These are phyloP conservation scores for Stachybotrys echinatus DNA, from an alignment of 2,329 filamentous ascomycete species.

Conservation along the genomic window DNA sequence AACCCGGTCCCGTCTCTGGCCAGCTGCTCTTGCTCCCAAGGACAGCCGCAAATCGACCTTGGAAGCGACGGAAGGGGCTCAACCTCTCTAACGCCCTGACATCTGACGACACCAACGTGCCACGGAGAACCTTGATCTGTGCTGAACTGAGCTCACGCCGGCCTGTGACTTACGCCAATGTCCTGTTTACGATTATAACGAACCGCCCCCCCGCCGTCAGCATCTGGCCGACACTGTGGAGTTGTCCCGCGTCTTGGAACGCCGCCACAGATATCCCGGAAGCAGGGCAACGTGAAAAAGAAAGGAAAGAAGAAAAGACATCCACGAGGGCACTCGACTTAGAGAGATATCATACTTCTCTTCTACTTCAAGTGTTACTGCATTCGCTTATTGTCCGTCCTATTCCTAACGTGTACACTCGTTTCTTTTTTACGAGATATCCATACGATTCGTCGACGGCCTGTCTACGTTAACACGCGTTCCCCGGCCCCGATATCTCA, in stretches of 20 bases:
- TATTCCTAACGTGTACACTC: slow-evolving; percentile 9
- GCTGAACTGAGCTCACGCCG: background rate
- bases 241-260: slow-evolving; percentile 10
- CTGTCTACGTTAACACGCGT: too few species aligned
- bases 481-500: slow-evolving; percentile 13
- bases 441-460: too few species aligned
- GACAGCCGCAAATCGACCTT: too few species aligned
- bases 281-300: background rate
- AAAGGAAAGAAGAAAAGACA: background rate
- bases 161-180: slow-evolving; percentile 19
- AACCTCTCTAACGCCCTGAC: background rate
- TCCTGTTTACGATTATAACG: slow-evolving; percentile 25
- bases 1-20: background rate
- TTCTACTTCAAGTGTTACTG: slow-evolving; percentile 17
- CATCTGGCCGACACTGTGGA: slow-evolving; percentile 14
- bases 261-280: slow-evolving; percentile 5
- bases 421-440: slow-evolving; percentile 18
- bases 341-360: background rate
- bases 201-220: slow-evolving; percentile 15
- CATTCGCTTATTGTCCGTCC: slow-evolving; percentile 26
- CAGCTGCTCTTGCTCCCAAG: background rate
- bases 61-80: background rate
- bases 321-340: background rate
- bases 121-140: background rate
- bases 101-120: background rate